These are phyloP conservation scores for Verbena officinalis DNA, from an alignment of 257 asterid genomes.

Conservation along the genomic window DNA sequence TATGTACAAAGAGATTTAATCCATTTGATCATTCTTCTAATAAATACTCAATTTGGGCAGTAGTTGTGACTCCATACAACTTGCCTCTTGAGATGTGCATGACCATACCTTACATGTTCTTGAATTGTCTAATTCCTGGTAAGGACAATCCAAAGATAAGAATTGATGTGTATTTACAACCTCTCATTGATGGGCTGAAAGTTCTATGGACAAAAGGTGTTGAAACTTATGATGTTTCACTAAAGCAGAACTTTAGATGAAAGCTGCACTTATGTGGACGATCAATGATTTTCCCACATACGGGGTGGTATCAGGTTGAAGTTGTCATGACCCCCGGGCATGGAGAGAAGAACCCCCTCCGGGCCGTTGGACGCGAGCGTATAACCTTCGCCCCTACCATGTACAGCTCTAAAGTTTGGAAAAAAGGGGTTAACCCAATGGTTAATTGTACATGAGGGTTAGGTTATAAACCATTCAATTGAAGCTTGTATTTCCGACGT, in stretches of 20 bases:
- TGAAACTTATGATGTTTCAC: neutral
- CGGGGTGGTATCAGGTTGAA: neutral
- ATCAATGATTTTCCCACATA: neutral
- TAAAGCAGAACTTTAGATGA: neutral
- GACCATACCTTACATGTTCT: neutral
- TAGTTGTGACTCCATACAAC: neutral
- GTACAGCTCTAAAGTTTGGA: no score
- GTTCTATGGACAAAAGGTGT: neutral
- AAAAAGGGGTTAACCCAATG: no score
- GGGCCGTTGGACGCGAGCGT: no score
- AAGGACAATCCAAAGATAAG: neutral
- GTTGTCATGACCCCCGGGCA: no score
- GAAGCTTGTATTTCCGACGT: no score
- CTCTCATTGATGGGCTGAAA: neutral
- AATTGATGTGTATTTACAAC: neutral
- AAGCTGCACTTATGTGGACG: neutral
- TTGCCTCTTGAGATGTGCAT: neutral
- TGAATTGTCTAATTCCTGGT: neutral
- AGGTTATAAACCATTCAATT: no score
- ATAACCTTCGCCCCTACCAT: no score
- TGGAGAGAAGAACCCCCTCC: no score
- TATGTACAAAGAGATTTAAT: neutral
- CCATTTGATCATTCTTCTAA: neutral
- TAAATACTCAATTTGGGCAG: neutral
- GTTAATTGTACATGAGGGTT: no score